A percentile compares a stretch with the other conserved stretches of the same genome.
Evolutionary conservation across 352 stramenopile species (phyloP).

Genomic region (Pseudoperonospora humuli): DNA sequence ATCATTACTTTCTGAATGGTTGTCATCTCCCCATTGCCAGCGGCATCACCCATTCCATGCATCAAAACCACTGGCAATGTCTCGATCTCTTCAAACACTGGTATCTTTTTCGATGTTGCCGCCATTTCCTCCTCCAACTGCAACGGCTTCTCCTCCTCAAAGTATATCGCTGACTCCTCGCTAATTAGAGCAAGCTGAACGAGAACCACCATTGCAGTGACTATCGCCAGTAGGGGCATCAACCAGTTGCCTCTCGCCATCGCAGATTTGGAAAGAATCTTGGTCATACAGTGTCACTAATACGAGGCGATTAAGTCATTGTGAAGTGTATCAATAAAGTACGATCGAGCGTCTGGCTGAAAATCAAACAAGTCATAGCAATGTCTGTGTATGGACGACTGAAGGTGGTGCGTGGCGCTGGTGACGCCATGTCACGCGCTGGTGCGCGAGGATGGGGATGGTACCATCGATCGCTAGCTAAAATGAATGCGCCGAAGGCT

Average conservation of each 20-base stretch:
- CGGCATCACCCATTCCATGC: conserved; percentile 93
- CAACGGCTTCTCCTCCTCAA: conserved; percentile 12
- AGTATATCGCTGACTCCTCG: conserved; percentile 26
- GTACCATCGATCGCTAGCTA: conserved; percentile 76
- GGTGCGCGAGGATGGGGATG: conserved; percentile 71
- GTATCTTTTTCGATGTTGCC: conserved; percentile 5
- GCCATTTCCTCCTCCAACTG: conserved; percentile 8
- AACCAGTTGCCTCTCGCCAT: conserved; percentile 27
- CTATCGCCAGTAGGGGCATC: conserved; percentile 26
- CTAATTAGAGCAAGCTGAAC: conserved; percentile 45
- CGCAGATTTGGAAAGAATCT: too few relatives aligned
- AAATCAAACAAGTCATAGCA: conserved; percentile 8
- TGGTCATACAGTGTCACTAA: neutral
- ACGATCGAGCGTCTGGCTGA: conserved; percentile 21
- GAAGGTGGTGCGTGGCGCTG: conserved; percentile 47
- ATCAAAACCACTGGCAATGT: conserved; percentile 76
- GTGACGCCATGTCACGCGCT: conserved; percentile 44
- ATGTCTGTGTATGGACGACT: conserved; percentile 58
- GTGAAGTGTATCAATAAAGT: conserved; percentile 10
- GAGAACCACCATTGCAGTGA: conserved; percentile 38
- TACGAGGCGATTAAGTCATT: neutral
- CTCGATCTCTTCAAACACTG: conserved; percentile 30
- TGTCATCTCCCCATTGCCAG: conserved; percentile 86
- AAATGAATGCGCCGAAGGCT: conserved; percentile 71
- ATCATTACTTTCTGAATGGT: conserved; percentile 60